These are phyloP conservation scores for Gossypium herbaceum DNA, from an alignment of 345 rosid genomes.

Conservation along the genomic window DNA sequence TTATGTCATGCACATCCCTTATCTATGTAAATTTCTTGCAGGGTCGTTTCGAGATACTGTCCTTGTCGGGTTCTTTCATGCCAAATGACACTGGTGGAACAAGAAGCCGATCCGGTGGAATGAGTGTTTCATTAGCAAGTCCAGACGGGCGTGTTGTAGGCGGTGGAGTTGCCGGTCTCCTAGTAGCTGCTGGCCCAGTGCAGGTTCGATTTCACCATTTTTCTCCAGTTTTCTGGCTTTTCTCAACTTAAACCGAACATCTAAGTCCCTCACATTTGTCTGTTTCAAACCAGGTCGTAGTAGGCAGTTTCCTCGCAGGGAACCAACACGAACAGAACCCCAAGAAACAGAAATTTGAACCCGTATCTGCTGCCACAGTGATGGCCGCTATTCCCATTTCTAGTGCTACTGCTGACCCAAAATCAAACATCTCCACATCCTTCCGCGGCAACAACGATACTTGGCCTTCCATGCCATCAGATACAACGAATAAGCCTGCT, in stretches of 20 bases:
- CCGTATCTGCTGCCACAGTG: constrained; percentile 29
- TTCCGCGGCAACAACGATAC: constrained; percentile 34
- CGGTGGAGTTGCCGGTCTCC: constrained; percentile 85
- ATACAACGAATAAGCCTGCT: constrained; percentile 42
- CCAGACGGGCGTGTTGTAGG: constrained; percentile 97
- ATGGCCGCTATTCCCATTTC: constrained; percentile 33
- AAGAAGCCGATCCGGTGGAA: constrained; percentile 64
- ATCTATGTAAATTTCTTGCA: constrained; percentile 24
- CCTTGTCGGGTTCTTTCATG: constrained; percentile 96
- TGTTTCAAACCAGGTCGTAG: constrained; percentile 45
- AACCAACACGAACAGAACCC: constrained; percentile 62
- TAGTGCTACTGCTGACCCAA: constrained; percentile 36
- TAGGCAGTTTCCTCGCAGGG: constrained; percentile 77
- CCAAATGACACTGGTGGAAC: constrained; percentile 79
- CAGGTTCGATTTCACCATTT: constrained; percentile 45
- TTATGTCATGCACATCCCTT: constrained; percentile 1
- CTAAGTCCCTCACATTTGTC: background rate
- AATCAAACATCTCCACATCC: constrained; percentile 30
- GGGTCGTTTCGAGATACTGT: constrained; percentile 96
- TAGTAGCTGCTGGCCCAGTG: constrained; percentile 87
- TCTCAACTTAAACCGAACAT: background rate
- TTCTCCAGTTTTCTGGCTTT: background rate
- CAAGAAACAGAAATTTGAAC: constrained; percentile 44
- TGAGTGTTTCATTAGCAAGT: constrained; percentile 69
- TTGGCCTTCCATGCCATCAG: constrained; percentile 50